These are phyloP conservation scores for Bassia scoparia DNA, from an alignment of 148 eudicot genomes.

Conservation along the genomic window DNA sequence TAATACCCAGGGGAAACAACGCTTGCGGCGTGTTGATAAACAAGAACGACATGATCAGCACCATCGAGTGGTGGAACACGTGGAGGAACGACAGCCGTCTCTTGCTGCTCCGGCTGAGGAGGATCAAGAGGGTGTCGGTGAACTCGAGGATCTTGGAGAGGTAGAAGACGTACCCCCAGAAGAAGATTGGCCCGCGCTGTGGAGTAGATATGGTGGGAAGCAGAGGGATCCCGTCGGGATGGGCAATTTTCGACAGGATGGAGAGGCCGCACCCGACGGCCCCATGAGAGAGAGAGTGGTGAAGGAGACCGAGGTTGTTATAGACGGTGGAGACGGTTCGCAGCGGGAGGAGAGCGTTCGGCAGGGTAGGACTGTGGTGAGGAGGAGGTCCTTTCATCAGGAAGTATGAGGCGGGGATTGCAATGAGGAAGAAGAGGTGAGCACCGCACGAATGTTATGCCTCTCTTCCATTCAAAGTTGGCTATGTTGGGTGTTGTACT, in stretches of 20 bases:
- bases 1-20: constrained; percentile 59
- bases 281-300: constrained; percentile 63
- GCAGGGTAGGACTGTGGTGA: constrained; percentile 41
- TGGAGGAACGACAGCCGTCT: constrained; percentile 74
- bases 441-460: constrained; percentile 41
- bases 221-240: constrained; percentile 42
- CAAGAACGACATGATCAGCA: constrained; percentile 64
- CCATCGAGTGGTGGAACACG: constrained; percentile 82
- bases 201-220: constrained; percentile 49
- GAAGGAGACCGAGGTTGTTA: constrained; percentile 56
- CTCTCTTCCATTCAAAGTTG: constrained; percentile 45
- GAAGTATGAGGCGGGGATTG: constrained; percentile 47
- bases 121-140: constrained; percentile 59
- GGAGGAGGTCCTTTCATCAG: too few relatives aligned
- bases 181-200: constrained; percentile 63
- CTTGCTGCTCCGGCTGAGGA: constrained; percentile 36
- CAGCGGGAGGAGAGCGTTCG: constrained; percentile 37
- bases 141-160: constrained; percentile 74
- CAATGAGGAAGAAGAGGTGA: constrained; percentile 39
- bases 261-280: constrained; percentile 59
- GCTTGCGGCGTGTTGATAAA: constrained; percentile 58
- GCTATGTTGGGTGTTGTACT: constrained; percentile 53
- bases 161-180: constrained; percentile 83
- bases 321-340: constrained; percentile 45
- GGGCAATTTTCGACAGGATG: constrained; percentile 39